Evolutionary conservation across 306 rosid species (phyloP).

Genomic region (Prunus armeniaca): DNA sequence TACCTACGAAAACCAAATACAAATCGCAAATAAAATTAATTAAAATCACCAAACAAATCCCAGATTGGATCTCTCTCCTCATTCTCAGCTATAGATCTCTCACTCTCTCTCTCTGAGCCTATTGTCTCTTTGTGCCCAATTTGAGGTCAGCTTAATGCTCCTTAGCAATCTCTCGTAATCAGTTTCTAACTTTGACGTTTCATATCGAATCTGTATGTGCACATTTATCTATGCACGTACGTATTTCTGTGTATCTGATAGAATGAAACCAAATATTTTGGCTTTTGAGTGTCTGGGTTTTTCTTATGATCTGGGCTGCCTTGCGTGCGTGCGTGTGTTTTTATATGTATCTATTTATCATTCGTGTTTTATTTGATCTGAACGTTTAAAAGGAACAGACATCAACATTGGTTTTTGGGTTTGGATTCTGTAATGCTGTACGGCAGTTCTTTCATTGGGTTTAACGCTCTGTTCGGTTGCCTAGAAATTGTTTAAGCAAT

Average conservation of each 20-base stretch:
- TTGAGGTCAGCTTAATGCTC: constrained; percentile 35
- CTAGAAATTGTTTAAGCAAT: neutral
- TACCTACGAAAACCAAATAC: constrained; percentile 2
- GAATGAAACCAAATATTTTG: neutral
- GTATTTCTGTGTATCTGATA: neutral
- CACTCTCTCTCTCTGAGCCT: neutral
- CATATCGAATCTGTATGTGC: neutral
- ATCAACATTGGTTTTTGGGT: neutral
- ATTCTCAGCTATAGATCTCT: constrained; percentile 13
- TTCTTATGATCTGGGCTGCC: neutral
- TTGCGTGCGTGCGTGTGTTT: neutral
- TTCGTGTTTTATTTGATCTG: constrained; percentile 2
- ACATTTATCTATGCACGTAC: no score
- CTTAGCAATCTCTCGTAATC: constrained; percentile 1
- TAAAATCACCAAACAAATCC: neutral
- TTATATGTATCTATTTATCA: neutral
- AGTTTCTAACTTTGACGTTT: neutral
- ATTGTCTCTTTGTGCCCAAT: neutral
- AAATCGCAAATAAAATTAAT: neutral
- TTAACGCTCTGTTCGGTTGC: constrained; percentile 11
- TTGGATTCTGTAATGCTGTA: neutral
- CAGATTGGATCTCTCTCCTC: constrained; percentile 33
- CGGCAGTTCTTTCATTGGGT: neutral
- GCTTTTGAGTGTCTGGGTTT: neutral
- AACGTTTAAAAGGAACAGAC: neutral